Evolutionary conservation across 2,329 filamentous ascomycete genomes (phyloP).

Genomic region (Alternaria arborescens): DNA sequence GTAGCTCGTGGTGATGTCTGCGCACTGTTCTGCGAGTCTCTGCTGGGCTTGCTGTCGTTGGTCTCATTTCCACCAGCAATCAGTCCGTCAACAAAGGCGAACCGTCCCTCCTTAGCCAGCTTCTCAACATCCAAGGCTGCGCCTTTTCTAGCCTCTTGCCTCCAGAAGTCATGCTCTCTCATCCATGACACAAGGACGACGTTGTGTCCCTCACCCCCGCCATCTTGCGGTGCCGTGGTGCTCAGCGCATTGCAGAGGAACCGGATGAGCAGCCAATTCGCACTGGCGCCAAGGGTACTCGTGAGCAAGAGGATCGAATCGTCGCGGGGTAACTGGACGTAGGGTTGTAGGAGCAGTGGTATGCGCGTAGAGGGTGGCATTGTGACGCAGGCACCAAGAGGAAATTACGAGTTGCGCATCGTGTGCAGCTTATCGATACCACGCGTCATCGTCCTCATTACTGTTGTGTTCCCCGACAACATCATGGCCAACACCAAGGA

Average conservation of each 20-base stretch:
- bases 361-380: conserved; percentile 60
- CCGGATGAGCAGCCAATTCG: conserved; percentile 65
- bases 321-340: conserved; percentile 66
- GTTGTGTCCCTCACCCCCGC: conserved; percentile 37
- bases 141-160: conserved; percentile 71
- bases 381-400: conserved; percentile 12
- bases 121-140: conserved; percentile 76
- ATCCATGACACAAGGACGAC: conserved; percentile 85
- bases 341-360: conserved; percentile 71
- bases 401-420: conserved; percentile 11
- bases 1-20: conserved; percentile 3
- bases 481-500: not conserved
- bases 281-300: conserved; percentile 63
- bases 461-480: not conserved
- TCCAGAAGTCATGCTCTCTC: conserved; percentile 81
- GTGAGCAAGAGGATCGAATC: conserved; percentile 72
- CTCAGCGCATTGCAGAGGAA: conserved; percentile 60
- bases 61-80: conserved; percentile 58
- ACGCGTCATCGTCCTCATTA: not conserved
- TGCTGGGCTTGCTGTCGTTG: not conserved
- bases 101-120: conserved; percentile 64
- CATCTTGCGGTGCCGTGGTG: conserved; percentile 32
- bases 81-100: conserved; percentile 80
- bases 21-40: conserved; percentile 1
- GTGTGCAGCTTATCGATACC: conserved; percentile 21